Evolutionary conservation across 2,329 filamentous ascomycete genomes (phyloP).

Genomic region (Scedosporium aurantiacum): DNA sequence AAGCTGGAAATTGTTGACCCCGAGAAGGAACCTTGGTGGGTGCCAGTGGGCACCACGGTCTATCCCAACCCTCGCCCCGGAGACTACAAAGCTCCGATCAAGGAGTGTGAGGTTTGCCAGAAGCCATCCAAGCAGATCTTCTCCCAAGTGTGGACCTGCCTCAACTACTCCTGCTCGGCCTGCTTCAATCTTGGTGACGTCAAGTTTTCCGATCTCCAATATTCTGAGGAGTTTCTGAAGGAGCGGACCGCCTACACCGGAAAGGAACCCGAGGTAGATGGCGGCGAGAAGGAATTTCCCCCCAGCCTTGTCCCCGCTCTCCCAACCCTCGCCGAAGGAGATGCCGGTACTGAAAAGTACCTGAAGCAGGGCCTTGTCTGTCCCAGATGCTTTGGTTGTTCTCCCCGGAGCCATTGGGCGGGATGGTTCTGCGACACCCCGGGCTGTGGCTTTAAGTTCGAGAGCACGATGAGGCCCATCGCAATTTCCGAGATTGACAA

Average conservation of each 20-base stretch:
- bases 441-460: constrained; percentile 35
- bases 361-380: constrained; percentile 58
- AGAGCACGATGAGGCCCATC: constrained; percentile 15
- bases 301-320: constrained; percentile 23
- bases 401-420: constrained; percentile 47
- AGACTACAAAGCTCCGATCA: constrained; percentile 13
- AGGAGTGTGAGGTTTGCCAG: constrained; percentile 29
- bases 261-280: neutral
- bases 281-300: constrained; percentile 1
- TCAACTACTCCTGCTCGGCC: constrained; percentile 14
- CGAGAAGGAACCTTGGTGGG: constrained; percentile 40
- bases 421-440: constrained; percentile 48
- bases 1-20: constrained; percentile 55
- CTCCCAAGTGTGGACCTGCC: constrained; percentile 18
- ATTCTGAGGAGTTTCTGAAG: constrained; percentile 45
- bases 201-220: constrained; percentile 27
- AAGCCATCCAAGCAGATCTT: constrained; percentile 25
- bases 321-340: constrained; percentile 22
- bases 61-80: constrained; percentile 20
- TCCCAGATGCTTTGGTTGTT: constrained; percentile 50
- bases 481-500: constrained; percentile 12
- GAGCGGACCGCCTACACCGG: constrained; percentile 33
- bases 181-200: constrained; percentile 24
- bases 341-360: constrained; percentile 33
- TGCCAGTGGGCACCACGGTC: constrained; percentile 20